Evolutionary conservation across 495 filamentous ascomycete species (phyloP), one percentile per base, ranked within the genome.

Genomic region (Apiosordaria backusii): DNA sequence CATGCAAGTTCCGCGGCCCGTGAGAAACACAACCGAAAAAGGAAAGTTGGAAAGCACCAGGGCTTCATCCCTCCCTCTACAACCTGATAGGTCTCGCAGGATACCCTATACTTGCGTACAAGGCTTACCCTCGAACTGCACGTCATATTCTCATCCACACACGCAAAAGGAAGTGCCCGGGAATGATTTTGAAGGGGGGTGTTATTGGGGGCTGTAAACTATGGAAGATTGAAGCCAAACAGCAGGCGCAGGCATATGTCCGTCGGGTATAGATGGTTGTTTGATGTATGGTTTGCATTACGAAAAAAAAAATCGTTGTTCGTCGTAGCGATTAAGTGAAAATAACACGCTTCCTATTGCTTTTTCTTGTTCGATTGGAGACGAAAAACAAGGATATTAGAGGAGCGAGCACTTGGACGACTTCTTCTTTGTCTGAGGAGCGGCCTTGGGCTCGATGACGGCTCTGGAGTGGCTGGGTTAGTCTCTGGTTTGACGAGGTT

Each of bases 371-470:
- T 18, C 35, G 35, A 45, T 45, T 45, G 35, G 10, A 45, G 35
- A 45, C 13, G 35, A 57, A 50, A 29, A 19, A 23, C 35, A 53
- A 26, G 57, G 23, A 2, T 45, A 61, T 71, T 79, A 97, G 74
- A 97, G 83, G 74, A 97, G 90, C 50, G 82, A 76, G 81, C 93
- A 97, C 81, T 90, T 91, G 69, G 67, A 9, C 55, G 55, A 70
- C 64, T 82, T 84, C 79, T 86, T 88, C 76, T 86, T 85, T 72
- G 86, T 86, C 68, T 85, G 84, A 19, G 81, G 70, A 61, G 84
- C 75, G 25, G 90, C 89, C 63, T 88, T 86, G 35, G 92, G 92
- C 72, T 90, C 92, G 62, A 96, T 84, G 22, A 95, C 93, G 63
- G 93, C 92, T 60, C 93, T 95, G 71, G 55, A 26, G 3, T 45